These are phyloP conservation scores for Colletotrichum siamense DNA, from an alignment of 2,329 filamentous ascomycete species.

Conservation along the genomic window DNA sequence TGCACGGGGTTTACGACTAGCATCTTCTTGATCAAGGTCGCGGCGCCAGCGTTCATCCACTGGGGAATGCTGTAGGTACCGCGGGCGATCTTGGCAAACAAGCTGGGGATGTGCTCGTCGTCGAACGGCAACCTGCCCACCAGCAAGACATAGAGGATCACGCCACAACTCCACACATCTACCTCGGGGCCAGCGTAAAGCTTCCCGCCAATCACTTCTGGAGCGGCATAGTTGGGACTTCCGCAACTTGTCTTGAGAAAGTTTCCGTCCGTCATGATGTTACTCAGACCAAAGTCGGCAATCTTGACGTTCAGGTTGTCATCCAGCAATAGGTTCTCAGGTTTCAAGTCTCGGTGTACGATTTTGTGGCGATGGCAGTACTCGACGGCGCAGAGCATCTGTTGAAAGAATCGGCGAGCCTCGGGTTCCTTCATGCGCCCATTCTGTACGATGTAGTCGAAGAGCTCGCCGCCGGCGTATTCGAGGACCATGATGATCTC, in stretches of 20 bases:
- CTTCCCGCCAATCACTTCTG: conserved; percentile 97
- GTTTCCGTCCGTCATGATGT: conserved; percentile 99
- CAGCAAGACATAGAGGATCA: conserved; percentile 85
- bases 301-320: conserved; percentile 98
- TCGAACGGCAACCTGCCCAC: conserved; percentile 91
- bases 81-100: conserved; percentile 97
- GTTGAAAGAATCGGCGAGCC: conserved; percentile 98
- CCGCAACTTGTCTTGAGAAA: conserved; percentile 99
- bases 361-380: conserved; percentile 99
- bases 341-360: conserved; percentile 95
- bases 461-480: conserved; percentile 94
- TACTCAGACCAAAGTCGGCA: conserved; percentile 97
- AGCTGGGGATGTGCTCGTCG: conserved; percentile 95
- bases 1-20: conserved; percentile 94
- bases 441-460: conserved; percentile 96
- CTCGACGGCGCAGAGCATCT: conserved; percentile 98
- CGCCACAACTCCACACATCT: conserved; percentile 96
- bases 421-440: conserved; percentile 90
- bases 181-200: conserved; percentile 97
- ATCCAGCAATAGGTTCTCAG: conserved; percentile 94
- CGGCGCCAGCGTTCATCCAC: conserved; percentile 87
- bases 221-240: conserved; percentile 96
- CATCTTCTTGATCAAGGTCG: conserved; percentile 87
- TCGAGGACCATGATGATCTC: conserved; percentile 99
- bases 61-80: conserved; percentile 92